Conservation (phyloP, 345 rosid genomes). For the Psidium guajava region DNA sequence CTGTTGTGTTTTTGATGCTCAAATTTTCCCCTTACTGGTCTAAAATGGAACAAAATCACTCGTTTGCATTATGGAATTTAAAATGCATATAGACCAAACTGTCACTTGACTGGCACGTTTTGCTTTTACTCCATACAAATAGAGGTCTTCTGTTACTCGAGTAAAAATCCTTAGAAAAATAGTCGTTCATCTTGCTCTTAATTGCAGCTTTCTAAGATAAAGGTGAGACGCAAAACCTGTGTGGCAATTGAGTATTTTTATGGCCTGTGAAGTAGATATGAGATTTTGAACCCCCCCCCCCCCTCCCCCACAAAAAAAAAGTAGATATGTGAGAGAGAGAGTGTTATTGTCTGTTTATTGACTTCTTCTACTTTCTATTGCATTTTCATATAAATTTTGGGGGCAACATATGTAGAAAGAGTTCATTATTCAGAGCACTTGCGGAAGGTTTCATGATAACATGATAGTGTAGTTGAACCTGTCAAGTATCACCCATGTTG, state of each 20-base stretch:
- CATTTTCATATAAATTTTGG: not conserved
- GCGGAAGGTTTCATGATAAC: not conserved
- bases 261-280: not conserved
- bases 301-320: too few relatives aligned
- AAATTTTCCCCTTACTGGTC: not conserved
- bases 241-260: not conserved
- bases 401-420: not conserved
- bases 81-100: not conserved
- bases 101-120: not conserved
- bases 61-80: not conserved
- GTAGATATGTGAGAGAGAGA: too few relatives aligned
- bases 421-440: not conserved
- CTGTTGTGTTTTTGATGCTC: not conserved
- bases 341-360: not conserved
- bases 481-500: constrained; percentile 51
- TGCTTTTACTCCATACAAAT: not conserved
- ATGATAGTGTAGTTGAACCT: constrained; percentile 18
- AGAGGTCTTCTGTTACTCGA: not conserved
- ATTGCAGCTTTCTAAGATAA: not conserved
- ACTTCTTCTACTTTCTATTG: not conserved
- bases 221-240: not conserved
- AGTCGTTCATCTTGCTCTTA: not conserved
- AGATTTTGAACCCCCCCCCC: too few relatives aligned
- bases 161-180: not conserved
- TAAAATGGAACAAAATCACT: not conserved